A percentile compares a stretch with the other conserved stretches of the same genome.
phyloP scores from a whole-genome alignment of 2,329 filamentous ascomycete genomes.

The Alternaria angustiovoidea region DNA sequence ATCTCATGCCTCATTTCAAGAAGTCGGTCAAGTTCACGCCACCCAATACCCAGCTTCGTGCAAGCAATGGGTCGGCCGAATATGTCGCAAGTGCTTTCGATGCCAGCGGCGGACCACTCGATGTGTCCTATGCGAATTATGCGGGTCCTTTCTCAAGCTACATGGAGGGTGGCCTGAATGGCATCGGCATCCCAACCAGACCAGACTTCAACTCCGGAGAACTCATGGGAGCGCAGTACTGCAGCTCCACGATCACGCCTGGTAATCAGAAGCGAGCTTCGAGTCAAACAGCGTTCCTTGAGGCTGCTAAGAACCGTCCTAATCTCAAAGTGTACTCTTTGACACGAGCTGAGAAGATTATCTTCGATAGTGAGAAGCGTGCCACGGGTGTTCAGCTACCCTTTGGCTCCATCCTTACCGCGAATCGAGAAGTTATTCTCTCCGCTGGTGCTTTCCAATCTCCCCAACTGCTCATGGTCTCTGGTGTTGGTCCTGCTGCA shows the following conservation, averaged over 20 bases:
- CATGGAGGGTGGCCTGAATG: conserved; percentile 22
- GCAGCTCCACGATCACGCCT: conserved; percentile 37
- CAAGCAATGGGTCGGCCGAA: conserved; percentile 21
- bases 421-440: conserved; percentile 55
- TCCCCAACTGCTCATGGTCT: conserved; percentile 52
- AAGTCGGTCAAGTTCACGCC: conserved; percentile 40
- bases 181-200: conserved; percentile 22
- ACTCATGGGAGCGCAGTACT: conserved; percentile 25
- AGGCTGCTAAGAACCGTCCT: conserved; percentile 2
- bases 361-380: conserved; percentile 40
- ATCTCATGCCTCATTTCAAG: conserved; percentile 38
- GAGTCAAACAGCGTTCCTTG: conserved; percentile 16
- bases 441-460: conserved; percentile 56
- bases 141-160: conserved; percentile 26
- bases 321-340: conserved; percentile 39
- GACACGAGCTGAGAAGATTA: conserved; percentile 46
- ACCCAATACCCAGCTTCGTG: conserved; percentile 26
- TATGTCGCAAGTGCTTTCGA: conserved; percentile 22
- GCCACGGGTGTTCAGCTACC: conserved; percentile 33
- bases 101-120: conserved; percentile 19
- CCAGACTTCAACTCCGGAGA: conserved; percentile 29
- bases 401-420: conserved; percentile 26
- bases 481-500: conserved; percentile 44
- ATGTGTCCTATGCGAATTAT: conserved; percentile 30
- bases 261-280: conserved; percentile 18